phyloP scores from a whole-genome alignment of 768 basidiomycete genomes.

The Botryobasidium botryosum region DNA sequence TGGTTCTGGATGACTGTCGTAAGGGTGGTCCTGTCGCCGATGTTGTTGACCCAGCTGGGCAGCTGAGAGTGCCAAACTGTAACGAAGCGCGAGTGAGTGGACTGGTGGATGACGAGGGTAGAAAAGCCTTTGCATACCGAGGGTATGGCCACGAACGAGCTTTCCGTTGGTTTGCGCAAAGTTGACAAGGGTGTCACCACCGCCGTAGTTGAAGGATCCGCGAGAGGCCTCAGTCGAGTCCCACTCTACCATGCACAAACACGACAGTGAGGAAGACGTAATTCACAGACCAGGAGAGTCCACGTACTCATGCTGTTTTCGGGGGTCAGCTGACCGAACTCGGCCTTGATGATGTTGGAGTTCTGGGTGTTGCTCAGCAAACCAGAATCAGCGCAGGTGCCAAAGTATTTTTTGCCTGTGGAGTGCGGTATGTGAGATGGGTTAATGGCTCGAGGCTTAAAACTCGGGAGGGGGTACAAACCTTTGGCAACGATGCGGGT shows the following conservation, averaged over 20 bases:
- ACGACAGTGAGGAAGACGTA: not conserved
- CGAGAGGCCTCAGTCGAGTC: not conserved
- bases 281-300: conserved; percentile 2
- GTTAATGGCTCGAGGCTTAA: no score
- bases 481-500: no score
- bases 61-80: conserved; percentile 5
- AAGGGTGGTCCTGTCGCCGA: conserved; percentile 7
- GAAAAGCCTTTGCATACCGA: not conserved
- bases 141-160: conserved; percentile 3
- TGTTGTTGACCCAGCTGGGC: conserved; percentile 9
- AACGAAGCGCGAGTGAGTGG: not conserved
- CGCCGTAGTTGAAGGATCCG: not conserved
- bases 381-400: conserved; percentile 2
- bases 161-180: not conserved
- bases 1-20: conserved; percentile 13
- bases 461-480: no score
- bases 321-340: no score
- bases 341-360: conserved; percentile 8
- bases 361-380: conserved; percentile 5
- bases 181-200: not conserved
- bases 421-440: no score
- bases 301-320: no score
- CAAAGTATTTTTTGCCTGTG: conserved; percentile 5
- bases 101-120: not conserved
- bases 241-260: not conserved